These are phyloP conservation scores for Dactylellina drechsleri DNA, from an alignment of 2,329 filamentous ascomycete genomes.

Conservation along the genomic window DNA sequence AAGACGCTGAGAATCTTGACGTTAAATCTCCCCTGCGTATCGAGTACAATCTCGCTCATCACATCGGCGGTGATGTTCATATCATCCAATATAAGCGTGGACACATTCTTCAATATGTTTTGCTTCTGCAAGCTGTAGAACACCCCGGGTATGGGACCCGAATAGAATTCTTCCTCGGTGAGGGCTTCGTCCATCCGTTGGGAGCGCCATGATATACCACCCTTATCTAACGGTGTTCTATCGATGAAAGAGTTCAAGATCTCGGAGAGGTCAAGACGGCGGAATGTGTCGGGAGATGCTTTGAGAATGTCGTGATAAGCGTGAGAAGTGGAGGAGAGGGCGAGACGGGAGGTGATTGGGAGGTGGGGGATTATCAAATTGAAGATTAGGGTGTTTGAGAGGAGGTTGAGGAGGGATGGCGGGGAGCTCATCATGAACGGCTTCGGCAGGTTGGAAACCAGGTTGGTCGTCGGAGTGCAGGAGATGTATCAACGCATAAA, in stretches of 20 bases:
- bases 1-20: conserved; percentile 32
- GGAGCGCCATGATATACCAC: conserved; percentile 42
- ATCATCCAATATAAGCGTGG: conserved; percentile 32
- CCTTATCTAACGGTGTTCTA: conserved; percentile 23
- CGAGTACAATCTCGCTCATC: conserved; percentile 28
- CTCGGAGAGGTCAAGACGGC: conserved; percentile 23
- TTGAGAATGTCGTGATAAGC: conserved; percentile 13
- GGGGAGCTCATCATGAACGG: neutral
- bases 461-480: too few relatives aligned
- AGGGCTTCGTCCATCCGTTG: conserved; percentile 39
- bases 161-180: conserved; percentile 37
- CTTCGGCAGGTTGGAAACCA: neutral
- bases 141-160: conserved; percentile 28
- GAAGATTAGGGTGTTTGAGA: conserved; percentile 37
- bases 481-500: too few relatives aligned
- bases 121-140: conserved; percentile 32
- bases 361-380: conserved; percentile 38
- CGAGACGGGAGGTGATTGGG: conserved; percentile 14
- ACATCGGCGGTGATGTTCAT: conserved; percentile 21
- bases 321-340: conserved; percentile 28
- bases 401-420: conserved; percentile 17
- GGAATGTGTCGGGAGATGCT: conserved; percentile 39
- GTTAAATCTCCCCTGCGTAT: conserved; percentile 22
- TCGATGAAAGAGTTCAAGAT: conserved; percentile 9
- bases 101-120: conserved; percentile 25